These are phyloP conservation scores for Byssothecium circinans DNA, from an alignment of 2,329 filamentous ascomycete species.

Conservation along the genomic window DNA sequence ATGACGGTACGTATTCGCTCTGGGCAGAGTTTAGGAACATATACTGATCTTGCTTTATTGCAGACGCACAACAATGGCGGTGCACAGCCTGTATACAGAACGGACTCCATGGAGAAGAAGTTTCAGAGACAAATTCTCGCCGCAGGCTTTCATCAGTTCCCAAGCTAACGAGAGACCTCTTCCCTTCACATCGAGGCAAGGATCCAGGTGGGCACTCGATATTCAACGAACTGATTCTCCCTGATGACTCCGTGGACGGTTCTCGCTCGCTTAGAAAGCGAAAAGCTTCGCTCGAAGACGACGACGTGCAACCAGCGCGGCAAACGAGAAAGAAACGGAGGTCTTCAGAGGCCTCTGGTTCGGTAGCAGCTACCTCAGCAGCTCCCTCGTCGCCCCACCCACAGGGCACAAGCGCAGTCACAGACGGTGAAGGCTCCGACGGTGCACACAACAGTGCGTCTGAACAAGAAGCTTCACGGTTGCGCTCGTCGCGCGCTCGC, in stretches of 20 bases:
- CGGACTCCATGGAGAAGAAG: slow-evolving; percentile 43
- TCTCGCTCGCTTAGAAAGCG: slow-evolving; percentile 80
- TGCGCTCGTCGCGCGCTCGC: slow-evolving; percentile 38
- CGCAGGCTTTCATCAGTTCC: slow-evolving; percentile 62
- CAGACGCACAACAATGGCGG: slow-evolving; percentile 63
- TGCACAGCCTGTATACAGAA: slow-evolving; percentile 61
- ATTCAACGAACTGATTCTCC: slow-evolving; percentile 71
- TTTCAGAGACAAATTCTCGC: slow-evolving; percentile 46
- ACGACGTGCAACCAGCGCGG: slow-evolving; percentile 56
- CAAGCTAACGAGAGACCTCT: slow-evolving; percentile 69
- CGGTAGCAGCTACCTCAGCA: slow-evolving; percentile 31
- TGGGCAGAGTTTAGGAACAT: slow-evolving; percentile 1
- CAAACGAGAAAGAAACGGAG: slow-evolving; percentile 48
- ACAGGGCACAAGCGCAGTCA: slow-evolving; percentile 29
- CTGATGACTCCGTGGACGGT: slow-evolving; percentile 74
- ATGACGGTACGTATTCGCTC: slow-evolving; percentile 60
- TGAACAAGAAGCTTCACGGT: slow-evolving; percentile 32
- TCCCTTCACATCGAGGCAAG: slow-evolving; percentile 67
- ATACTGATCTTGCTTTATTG: slow-evolving; percentile 20
- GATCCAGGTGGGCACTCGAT: slow-evolving; percentile 69
- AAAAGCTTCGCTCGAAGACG: slow-evolving; percentile 73
- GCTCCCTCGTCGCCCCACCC: slow-evolving; percentile 35
- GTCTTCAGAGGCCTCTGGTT: slow-evolving; percentile 39
- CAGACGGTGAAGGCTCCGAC: slow-evolving; percentile 36
- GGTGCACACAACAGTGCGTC: slow-evolving; percentile 27